Evolutionary conservation across 139 green algal genomes (phyloP).

Genomic region (Chlamydomonas applanata): DNA sequence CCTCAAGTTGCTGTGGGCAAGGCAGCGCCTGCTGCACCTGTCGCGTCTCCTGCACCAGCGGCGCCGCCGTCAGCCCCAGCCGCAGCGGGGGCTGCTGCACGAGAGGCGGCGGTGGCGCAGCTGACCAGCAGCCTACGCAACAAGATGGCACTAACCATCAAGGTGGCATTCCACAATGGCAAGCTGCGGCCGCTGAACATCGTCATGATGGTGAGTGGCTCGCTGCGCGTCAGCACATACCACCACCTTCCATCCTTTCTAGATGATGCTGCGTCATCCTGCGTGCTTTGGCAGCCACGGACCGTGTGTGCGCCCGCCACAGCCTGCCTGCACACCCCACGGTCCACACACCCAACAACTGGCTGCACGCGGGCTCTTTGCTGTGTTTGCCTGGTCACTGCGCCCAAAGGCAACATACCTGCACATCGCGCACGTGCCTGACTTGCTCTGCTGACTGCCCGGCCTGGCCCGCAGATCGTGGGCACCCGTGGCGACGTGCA

Average conservation of each 20-base stretch:
- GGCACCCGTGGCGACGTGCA: constrained; percentile 79
- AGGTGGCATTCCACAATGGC: constrained; percentile 5
- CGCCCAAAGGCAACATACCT: no score
- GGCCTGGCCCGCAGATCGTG: constrained; percentile 32
- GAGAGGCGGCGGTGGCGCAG: not conserved
- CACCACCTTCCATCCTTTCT: no score
- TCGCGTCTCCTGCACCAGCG: not conserved
- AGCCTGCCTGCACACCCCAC: no score
- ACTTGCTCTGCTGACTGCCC: not conserved
- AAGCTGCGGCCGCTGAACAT: constrained; percentile 38
- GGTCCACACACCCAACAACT: no score
- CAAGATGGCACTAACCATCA: not conserved
- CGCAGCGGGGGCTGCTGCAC: not conserved
- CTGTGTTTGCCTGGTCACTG: not conserved
- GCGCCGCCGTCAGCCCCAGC: not conserved
- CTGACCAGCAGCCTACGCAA: not conserved
- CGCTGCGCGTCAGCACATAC: no score
- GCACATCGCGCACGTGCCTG: not conserved
- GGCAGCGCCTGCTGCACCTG: not conserved
- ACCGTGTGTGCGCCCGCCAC: no score
- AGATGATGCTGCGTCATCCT: no score
- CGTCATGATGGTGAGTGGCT: constrained; percentile 31
- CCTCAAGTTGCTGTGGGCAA: no score
- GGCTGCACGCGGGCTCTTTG: no score
- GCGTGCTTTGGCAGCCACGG: no score